phyloP scores from a whole-genome alignment of 2,329 filamentous ascomycete genomes.

The Leptographium wingfieldii region DNA sequence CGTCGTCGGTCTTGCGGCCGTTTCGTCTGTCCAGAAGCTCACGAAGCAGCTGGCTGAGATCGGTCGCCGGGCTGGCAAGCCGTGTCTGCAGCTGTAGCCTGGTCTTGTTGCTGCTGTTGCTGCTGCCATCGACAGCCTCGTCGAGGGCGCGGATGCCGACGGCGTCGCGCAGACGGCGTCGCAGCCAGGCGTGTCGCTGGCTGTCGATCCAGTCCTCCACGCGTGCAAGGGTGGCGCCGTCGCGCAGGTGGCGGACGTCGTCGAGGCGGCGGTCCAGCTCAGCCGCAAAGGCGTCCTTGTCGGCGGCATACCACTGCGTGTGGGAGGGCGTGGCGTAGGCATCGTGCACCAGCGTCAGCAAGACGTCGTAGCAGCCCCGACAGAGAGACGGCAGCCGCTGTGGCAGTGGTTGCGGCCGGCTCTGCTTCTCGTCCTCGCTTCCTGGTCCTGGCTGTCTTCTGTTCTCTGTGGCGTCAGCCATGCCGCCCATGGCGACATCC shows the following conservation, averaged over 20 bases:
- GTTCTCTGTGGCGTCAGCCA: not conserved
- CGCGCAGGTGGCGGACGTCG: conserved; percentile 26
- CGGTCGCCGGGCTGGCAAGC: not conserved
- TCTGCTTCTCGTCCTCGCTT: too few species aligned
- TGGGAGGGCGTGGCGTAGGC: conserved; percentile 21
- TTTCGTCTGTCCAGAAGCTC: not conserved
- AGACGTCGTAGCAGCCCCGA: conserved; percentile 32
- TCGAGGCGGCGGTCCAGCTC: conserved; percentile 37
- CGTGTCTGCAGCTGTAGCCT: not conserved
- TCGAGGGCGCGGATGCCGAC: conserved; percentile 3
- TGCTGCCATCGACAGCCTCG: not conserved
- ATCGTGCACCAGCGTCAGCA: conserved; percentile 32
- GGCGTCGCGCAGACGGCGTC: conserved; percentile 14
- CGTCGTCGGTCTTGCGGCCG: not conserved
- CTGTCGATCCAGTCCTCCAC: conserved; percentile 38
- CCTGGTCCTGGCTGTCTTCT: too few species aligned
- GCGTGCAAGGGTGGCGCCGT: conserved; percentile 27
- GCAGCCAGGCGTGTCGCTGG: conserved; percentile 39
- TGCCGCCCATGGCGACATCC: not conserved
- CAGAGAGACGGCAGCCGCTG: conserved; percentile 22
- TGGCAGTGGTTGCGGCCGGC: too few species aligned
- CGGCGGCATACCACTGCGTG: conserved; percentile 38
- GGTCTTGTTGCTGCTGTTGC: not conserved
- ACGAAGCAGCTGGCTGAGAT: not conserved
- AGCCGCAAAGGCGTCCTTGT: conserved; percentile 33